Evolutionary conservation across 2,329 filamentous ascomycete species (phyloP).

Genomic region (Fusarium nematophilum): DNA sequence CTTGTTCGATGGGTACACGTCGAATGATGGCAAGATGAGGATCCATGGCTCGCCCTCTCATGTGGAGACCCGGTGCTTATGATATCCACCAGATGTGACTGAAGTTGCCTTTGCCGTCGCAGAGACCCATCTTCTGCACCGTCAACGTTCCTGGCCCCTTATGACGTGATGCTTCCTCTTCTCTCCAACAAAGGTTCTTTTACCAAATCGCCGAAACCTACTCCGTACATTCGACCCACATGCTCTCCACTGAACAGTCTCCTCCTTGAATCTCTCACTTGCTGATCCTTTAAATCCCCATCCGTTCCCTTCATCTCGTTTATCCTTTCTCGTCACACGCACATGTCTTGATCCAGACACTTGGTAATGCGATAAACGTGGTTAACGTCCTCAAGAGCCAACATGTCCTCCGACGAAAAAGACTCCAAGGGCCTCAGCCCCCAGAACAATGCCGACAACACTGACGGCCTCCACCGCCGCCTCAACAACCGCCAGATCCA

Average conservation of each 20-base stretch:
- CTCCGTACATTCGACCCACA: no score
- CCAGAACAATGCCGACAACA: conserved; percentile 13
- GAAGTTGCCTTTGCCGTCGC: conserved; percentile 10
- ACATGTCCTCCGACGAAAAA: conserved; percentile 36
- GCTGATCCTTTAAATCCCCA: conserved; percentile 10
- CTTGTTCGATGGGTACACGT: conserved; percentile 32
- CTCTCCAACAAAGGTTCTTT: conserved; percentile 10
- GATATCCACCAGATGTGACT: conserved; percentile 31
- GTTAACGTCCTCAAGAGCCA: conserved; percentile 1
- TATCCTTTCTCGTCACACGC: background rate
- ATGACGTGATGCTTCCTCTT: conserved; percentile 30
- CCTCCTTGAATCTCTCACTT: conserved; percentile 7
- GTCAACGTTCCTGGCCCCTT: conserved; percentile 13
- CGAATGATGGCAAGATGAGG: conserved; percentile 4
- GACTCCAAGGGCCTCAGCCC: conserved; percentile 27
- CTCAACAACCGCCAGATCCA: conserved; percentile 38
- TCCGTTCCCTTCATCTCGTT: background rate
- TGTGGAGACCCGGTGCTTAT: conserved; percentile 27
- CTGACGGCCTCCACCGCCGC: conserved; percentile 33
- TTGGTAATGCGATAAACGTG: conserved; percentile 13
- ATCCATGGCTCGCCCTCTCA: conserved; percentile 7
- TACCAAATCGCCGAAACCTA: conserved; percentile 3
- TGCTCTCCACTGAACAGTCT: conserved; percentile 12
- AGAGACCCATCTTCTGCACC: conserved; percentile 17
- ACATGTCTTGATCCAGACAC: conserved; percentile 22